These are phyloP conservation scores for Aspergillus alliaceus DNA, from an alignment of 2,329 filamentous ascomycete species.

Conservation along the genomic window DNA sequence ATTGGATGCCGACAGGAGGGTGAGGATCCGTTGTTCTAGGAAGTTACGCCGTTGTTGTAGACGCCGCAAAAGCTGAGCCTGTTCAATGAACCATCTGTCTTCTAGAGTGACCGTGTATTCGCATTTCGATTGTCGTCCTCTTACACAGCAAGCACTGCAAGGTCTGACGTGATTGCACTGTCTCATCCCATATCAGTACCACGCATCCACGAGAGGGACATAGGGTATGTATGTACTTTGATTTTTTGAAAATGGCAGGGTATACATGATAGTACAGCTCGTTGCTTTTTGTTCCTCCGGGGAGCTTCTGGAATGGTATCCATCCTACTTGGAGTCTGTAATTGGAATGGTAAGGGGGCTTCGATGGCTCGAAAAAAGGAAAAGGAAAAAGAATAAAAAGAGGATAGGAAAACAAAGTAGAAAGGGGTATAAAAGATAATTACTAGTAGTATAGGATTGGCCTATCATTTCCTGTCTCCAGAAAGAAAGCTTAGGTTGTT, in stretches of 20 bases:
- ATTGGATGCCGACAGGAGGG: neutral
- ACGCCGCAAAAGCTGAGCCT: neutral
- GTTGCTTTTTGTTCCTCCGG: neutral
- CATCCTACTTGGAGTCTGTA: neutral
- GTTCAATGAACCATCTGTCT: neutral
- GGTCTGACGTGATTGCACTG: conserved; percentile 1
- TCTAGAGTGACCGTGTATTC: neutral
- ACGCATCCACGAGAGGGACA: neutral
- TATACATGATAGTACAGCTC: neutral
- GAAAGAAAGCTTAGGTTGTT: neutral
- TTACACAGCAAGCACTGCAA: neutral
- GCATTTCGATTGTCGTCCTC: neutral
- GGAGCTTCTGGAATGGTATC: neutral
- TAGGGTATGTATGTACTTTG: neutral
- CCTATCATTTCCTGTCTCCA: neutral
- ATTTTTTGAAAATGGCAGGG: neutral
- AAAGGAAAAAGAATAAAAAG: neutral
- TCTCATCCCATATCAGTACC: neutral
- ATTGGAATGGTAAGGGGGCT: neutral
- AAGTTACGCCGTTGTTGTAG: neutral
- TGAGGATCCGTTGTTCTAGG: neutral
- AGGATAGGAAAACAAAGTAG: neutral
- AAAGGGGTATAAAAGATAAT: neutral
- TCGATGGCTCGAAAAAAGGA: neutral
- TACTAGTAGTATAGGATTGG: neutral